Evolutionary conservation across 257 asterid species (phyloP), one percentile per base, ranked within the genome.

Genomic region (Fraxinus cuspidata): DNA sequence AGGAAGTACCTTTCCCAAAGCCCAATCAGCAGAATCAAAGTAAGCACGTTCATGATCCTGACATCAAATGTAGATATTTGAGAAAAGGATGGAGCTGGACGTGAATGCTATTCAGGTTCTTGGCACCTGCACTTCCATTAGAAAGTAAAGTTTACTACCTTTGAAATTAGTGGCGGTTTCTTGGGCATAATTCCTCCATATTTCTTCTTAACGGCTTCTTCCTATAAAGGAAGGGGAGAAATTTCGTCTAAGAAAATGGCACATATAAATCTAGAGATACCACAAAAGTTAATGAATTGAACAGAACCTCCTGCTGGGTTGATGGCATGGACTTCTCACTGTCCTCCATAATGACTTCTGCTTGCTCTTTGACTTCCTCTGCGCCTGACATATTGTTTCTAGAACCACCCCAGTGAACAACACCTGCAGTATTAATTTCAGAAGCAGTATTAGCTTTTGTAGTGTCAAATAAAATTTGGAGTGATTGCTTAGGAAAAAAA

Each of bases 11-110:
- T 96, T 96, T 70, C 97, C 97, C 82, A 96, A 85, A 84, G 99
- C 99, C 99, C 99, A 96, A 76, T 96, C 99, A 84, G 99, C 99
- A 83, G 99, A 96, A 85, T 96, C 99, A 81, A 96, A 96, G 84
- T 89, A 96, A 66, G 99, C 99, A 72, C 98, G 98, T 74, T 96
- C 99, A 60, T 96, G 99, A 83, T 96, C 99, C 99, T 96, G 89
- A 42, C 64, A 74, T 73, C 35, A 80, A 82, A 74, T 58, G 18
- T n/a, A 38, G 75, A 78, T n/a, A 53, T 3, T 38, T 28, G 11
- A 27, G 60, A 75, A 74, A 72, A 25, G 23, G 72, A 75, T 78
- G 63, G n/a, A 77, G 72, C 74, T 78, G 49, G 15, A 77, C 27
- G 35, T 23, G 40, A 56, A 16, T 32, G 19, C 74, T 2, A 51